phyloP scores from a whole-genome alignment of 768 basidiomycete species.

The Termitomyces sp. region DNA sequence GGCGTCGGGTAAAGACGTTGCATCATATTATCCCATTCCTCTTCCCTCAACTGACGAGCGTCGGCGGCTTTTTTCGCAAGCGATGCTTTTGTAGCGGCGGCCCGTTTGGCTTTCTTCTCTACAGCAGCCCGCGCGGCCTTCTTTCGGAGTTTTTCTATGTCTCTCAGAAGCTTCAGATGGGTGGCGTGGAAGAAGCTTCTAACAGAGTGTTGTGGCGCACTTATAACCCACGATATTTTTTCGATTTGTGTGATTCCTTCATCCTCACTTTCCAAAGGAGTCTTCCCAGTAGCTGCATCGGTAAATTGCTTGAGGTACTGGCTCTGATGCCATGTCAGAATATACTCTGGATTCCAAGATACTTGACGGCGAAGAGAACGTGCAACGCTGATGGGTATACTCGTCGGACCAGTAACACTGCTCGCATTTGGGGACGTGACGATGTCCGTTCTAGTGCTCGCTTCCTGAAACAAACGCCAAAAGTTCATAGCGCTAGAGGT shows the following conservation, averaged over 20 bases:
- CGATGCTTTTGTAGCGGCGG: conserved; percentile 42
- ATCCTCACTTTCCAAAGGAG: conserved; percentile 46
- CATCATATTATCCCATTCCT: conserved; percentile 62
- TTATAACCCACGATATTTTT: conserved; percentile 47
- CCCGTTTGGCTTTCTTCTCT: conserved; percentile 29
- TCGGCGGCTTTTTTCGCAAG: conserved; percentile 64
- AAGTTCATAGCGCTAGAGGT: conserved; percentile 36
- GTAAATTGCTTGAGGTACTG: conserved; percentile 55
- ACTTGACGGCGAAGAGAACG: conserved; percentile 51
- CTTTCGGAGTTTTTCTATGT: conserved; percentile 36
- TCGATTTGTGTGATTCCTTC: conserved; percentile 31
- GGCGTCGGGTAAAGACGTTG: conserved; percentile 47
- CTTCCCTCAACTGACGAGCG: conserved; percentile 51
- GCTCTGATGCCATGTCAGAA: conserved; percentile 62
- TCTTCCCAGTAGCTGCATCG: conserved; percentile 33
- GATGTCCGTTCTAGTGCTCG: conserved; percentile 34
- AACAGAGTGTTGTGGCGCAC: conserved; percentile 49
- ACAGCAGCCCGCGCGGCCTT: conserved; percentile 26
- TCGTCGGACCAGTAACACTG: conserved; percentile 18
- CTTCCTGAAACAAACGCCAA: conserved; percentile 53
- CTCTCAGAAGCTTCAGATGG: conserved; percentile 32
- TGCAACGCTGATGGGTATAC: conserved; percentile 25
- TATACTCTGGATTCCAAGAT: conserved; percentile 60
- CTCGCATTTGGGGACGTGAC: conserved; percentile 13
- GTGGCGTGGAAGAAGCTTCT: conserved; percentile 36